Percentiles rank a stretch among this genome's conserved stretches.
Evolutionary conservation across 1,284 basidiomycete genomes (phyloP).

Genomic region (Austroboletus niveus): DNA sequence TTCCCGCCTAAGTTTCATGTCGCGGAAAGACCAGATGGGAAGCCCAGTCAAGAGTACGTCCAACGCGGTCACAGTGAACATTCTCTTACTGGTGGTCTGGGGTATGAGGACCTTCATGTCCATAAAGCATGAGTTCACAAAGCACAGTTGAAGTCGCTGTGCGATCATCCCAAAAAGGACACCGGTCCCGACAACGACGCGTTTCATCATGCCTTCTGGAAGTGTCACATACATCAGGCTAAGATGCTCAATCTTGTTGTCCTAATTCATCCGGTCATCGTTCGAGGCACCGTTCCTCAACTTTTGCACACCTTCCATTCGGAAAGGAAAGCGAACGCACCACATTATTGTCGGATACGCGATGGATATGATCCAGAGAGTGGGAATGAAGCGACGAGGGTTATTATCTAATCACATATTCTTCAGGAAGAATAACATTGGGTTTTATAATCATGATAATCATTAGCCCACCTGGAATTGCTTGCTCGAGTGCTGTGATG

Average conservation of each 20-base stretch:
- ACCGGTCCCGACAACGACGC: slow-evolving; percentile 10
- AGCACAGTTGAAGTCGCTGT: slow-evolving; percentile 16
- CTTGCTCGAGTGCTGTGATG: neutral
- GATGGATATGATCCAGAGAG: slow-evolving; percentile 18
- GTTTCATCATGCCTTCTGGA: slow-evolving; percentile 14
- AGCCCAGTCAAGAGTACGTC: slow-evolving; percentile 20
- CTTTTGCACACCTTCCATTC: neutral
- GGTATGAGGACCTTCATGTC: slow-evolving; percentile 3
- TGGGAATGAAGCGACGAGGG: slow-evolving; percentile 13
- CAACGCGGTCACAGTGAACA: neutral
- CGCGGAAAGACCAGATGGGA: slow-evolving; percentile 16
- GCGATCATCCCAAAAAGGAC: slow-evolving; percentile 13
- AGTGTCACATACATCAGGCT: slow-evolving; percentile 22
- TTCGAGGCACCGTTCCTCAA: neutral
- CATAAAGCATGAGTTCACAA: slow-evolving; percentile 13
- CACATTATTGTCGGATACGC: slow-evolving; percentile 25
- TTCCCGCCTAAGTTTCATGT: slow-evolving; percentile 10
- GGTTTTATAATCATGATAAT: neutral
- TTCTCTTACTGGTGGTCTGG: slow-evolving; percentile 21
- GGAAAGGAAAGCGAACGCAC: slow-evolving; percentile 13
- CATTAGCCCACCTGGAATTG: slow-evolving; percentile 2
- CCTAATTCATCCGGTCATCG: slow-evolving; percentile 11
- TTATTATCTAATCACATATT: neutral
- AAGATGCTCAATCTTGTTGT: slow-evolving; percentile 26
- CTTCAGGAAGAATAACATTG: neutral